Evolutionary conservation across 768 basidiomycete species (phyloP).

Genomic region (Trametes maxima): DNA sequence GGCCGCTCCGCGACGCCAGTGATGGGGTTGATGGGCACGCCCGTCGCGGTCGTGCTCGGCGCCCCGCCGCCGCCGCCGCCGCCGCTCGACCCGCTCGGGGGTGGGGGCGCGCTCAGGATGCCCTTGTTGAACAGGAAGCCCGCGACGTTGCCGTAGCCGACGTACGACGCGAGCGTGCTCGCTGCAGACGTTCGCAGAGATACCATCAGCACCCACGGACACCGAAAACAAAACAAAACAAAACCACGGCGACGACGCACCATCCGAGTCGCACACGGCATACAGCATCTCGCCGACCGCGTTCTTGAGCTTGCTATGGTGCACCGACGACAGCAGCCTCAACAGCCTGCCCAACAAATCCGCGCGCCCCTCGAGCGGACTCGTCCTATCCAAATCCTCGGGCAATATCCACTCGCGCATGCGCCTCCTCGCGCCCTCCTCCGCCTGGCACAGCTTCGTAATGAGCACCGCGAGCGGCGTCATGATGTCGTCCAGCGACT

Average conservation of each 20-base stretch:
- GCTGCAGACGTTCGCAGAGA: constrained; percentile 43
- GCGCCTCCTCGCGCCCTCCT: constrained; percentile 55
- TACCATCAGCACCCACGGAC: background rate
- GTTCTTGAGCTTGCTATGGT: constrained; percentile 72
- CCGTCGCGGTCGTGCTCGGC: constrained; percentile 36
- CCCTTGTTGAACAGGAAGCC: constrained; percentile 95
- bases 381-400: constrained; percentile 75
- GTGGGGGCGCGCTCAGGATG: constrained; percentile 62
- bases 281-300: constrained; percentile 87
- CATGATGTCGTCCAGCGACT: constrained; percentile 74
- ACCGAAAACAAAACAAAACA: background rate
- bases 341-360: constrained; percentile 81
- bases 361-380: constrained; percentile 69
- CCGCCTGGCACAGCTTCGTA: constrained; percentile 66
- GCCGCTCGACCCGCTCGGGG: constrained; percentile 35
- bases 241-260: constrained; percentile 34
- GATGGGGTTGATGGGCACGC: constrained; percentile 74
- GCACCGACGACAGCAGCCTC: constrained; percentile 73
- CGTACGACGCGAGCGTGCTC: constrained; percentile 67
- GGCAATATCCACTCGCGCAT: constrained; percentile 76
- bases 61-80: constrained; percentile 39
- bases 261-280: constrained; percentile 78
- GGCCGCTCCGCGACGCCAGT: constrained; percentile 66
- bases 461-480: constrained; percentile 78
- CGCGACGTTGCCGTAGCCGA: constrained; percentile 95